Conservation (phyloP, 2,329 filamentous ascomycete species). For the Xylaria sp. region DNA sequence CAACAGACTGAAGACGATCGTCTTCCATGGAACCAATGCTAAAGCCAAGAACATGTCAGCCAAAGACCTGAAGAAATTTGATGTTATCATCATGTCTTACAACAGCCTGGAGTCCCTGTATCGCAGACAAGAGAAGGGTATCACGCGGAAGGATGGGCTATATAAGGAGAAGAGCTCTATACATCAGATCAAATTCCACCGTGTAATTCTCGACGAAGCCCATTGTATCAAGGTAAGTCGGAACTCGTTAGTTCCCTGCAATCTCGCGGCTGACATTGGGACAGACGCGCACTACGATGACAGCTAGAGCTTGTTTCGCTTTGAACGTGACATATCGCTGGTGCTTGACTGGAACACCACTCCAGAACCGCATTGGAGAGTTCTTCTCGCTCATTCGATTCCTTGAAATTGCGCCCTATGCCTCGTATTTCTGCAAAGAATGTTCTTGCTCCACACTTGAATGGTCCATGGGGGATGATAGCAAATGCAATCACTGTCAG, state of each 20-base stretch:
- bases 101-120: slow-evolving; percentile 91
- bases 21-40: slow-evolving; percentile 87
- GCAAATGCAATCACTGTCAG: slow-evolving; percentile 76
- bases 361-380: slow-evolving; percentile 97
- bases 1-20: slow-evolving; percentile 87
- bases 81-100: slow-evolving; percentile 98
- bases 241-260: background rate
- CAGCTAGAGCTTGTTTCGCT: slow-evolving; percentile 94
- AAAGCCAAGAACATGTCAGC: slow-evolving; percentile 82
- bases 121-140: slow-evolving; percentile 92
- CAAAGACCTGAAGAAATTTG: slow-evolving; percentile 81
- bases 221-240: slow-evolving; percentile 83
- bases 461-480: slow-evolving; percentile 80
- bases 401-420: slow-evolving; percentile 87
- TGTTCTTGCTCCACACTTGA: slow-evolving; percentile 85
- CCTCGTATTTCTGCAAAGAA: slow-evolving; percentile 91
- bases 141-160: slow-evolving; percentile 80
- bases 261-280: slow-evolving; percentile 34
- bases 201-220: slow-evolving; percentile 92
- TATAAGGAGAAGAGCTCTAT: slow-evolving; percentile 84
- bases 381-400: slow-evolving; percentile 96
- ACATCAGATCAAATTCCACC: slow-evolving; percentile 87
- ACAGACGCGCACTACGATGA: slow-evolving; percentile 83
- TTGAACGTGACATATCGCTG: slow-evolving; percentile 89
- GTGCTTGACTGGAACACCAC: slow-evolving; percentile 93